Percentiles rank a stretch among this genome's conserved stretches.
Evolutionary conservation across 2,329 filamentous ascomycete genomes (phyloP).

Genomic region (Epichloe coenophiala): DNA sequence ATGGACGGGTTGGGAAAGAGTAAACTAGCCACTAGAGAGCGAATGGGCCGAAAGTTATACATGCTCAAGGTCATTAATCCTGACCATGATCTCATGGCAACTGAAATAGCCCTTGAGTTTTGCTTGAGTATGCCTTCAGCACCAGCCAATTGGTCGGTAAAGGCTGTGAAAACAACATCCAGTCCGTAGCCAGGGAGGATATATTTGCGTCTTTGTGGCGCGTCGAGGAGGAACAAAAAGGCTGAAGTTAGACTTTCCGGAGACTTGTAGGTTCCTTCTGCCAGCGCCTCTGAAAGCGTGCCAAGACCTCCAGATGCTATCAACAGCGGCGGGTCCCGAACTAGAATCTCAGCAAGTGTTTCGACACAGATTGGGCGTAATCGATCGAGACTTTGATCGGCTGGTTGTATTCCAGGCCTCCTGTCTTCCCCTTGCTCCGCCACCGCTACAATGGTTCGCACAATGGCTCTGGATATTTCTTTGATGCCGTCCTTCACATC

Average conservation of each 20-base stretch:
- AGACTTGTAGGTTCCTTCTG: conserved; percentile 82
- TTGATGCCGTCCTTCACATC: conserved; percentile 87
- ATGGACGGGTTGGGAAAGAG: conserved; percentile 42
- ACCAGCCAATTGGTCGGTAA: conserved; percentile 67
- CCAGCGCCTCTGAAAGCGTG: conserved; percentile 79
- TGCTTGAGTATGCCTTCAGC: conserved; percentile 57
- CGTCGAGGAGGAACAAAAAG: conserved; percentile 83
- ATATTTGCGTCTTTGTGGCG: conserved; percentile 65
- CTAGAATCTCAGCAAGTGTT: conserved; percentile 81
- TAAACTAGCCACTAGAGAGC: conserved; percentile 59
- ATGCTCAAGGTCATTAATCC: conserved; percentile 79
- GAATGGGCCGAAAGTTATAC: conserved; percentile 74
- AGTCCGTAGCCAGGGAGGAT: conserved; percentile 82
- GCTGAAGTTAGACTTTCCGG: conserved; percentile 77
- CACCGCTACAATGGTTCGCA: conserved; percentile 80
- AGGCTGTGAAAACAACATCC: conserved; percentile 78
- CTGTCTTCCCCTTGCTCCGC: conserved; percentile 82
- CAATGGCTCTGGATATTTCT: conserved; percentile 76
- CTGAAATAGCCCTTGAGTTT: conserved; percentile 84
- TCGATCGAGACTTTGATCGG: conserved; percentile 69
- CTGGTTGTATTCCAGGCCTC: conserved; percentile 53
- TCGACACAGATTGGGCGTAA: conserved; percentile 83
- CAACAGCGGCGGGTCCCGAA: conserved; percentile 70
- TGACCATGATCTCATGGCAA: conserved; percentile 84
- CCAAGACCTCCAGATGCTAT: conserved; percentile 74